Conservation (phyloP, 164 flowering plant species). For the Aristolochia fimbriata region DNA sequence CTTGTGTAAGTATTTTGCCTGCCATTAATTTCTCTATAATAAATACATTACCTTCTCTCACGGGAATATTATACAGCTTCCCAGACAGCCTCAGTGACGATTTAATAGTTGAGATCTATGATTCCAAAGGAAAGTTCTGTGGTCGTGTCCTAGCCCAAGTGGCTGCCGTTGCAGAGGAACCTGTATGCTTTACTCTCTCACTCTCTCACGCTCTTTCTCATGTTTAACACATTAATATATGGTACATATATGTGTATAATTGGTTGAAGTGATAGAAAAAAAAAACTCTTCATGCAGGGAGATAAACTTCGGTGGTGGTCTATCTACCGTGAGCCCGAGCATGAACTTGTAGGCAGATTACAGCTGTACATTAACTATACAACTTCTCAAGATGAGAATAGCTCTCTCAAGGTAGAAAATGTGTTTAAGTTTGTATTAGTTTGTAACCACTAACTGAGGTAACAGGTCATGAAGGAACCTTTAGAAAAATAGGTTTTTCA, state of each 20-base stretch:
- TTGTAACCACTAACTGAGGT: too few relatives aligned
- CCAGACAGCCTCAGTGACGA: constrained; percentile 91
- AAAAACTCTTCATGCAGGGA: constrained; percentile 39
- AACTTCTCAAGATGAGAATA: constrained; percentile 58
- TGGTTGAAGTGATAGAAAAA: too few relatives aligned
- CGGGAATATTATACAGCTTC: constrained; percentile 40
- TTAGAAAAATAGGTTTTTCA: too few relatives aligned
- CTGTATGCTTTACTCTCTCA: constrained; percentile 28
- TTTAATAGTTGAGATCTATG: constrained; percentile 70
- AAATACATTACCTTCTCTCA: background rate
- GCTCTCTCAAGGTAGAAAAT: constrained; percentile 57
- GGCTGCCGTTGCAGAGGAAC: constrained; percentile 76
- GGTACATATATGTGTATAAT: too few relatives aligned
- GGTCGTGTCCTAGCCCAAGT: constrained; percentile 90
- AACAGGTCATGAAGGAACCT: too few relatives aligned
- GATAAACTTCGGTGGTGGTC: constrained; percentile 97
- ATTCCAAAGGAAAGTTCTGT: constrained; percentile 66
- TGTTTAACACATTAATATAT: too few relatives aligned
- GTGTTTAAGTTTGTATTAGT: background rate
- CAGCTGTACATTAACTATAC: constrained; percentile 72
- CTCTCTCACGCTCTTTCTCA: too few relatives aligned
- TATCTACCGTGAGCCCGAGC: constrained; percentile 83
- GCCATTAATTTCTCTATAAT: background rate
- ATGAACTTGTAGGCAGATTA: constrained; percentile 75
- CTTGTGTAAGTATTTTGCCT: too few relatives aligned